phyloP scores from a whole-genome alignment of 352 stramenopile species.

The Pythium dissotocum region DNA sequence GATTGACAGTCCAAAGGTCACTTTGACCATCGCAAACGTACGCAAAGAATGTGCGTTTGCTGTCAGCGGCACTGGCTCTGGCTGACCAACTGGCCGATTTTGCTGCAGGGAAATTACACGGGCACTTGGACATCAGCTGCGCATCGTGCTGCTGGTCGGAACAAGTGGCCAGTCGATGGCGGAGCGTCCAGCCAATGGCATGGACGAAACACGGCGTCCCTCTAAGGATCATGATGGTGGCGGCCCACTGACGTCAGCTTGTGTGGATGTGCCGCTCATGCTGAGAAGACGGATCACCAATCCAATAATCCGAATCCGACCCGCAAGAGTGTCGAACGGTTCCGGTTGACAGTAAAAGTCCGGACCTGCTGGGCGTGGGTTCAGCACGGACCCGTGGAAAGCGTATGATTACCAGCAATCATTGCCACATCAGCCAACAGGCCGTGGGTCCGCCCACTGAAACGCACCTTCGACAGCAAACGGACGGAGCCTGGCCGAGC shows the following conservation, averaged over 20 bases:
- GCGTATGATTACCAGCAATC: neutral
- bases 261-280: neutral
- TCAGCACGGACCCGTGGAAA: neutral
- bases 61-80: too few species aligned
- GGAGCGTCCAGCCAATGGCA: neutral
- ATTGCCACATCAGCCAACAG: neutral
- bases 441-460: neutral
- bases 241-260: neutral
- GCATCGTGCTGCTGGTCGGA: neutral
- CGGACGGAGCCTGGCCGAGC: neutral
- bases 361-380: neutral
- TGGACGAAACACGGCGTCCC: neutral
- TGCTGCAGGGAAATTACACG: neutral
- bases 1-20: too few species aligned
- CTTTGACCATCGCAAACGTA: too few species aligned
- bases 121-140: neutral
- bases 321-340: too few species aligned
- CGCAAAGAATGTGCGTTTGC: too few species aligned
- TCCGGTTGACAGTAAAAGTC: neutral
- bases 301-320: too few species aligned
- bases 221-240: neutral
- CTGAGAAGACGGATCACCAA: neutral
- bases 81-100: too few species aligned
- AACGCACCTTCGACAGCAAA: neutral
- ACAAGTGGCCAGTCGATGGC: neutral